Evolutionary conservation across 306 rosid species (phyloP), one percentile per base, ranked within the genome.

Genomic region (Acacia confusa): DNA sequence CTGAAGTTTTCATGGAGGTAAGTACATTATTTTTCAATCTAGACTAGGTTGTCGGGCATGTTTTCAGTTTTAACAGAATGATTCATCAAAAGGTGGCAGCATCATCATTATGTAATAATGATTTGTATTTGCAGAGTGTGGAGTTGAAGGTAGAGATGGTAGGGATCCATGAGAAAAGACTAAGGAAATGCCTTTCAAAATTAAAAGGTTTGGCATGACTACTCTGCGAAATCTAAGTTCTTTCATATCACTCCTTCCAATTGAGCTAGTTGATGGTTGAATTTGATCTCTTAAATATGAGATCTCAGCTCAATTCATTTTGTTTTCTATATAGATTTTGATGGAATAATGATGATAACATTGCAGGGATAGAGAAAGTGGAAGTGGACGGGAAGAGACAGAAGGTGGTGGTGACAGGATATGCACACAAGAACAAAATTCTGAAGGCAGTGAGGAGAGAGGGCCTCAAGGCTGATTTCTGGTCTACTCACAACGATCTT

Each of bases 81-180:
- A 43, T 53, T 53, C 4, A 53, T 64, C 38, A 64, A 75, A 58
- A 60, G 67, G 67, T 0, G 67, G 67, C 67, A 58, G 3, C 67
- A 60, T 22, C 16, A 24, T 27, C 27, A 58, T 22, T 6, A 47
- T 50, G 61, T 20, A n/a, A 57, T 53, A 2, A 57, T 63, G 17
- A 14, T 28, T 14, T 14, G 9, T 63, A 28, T 28, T 73, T 83
- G 82, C 92, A 94, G 98, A 86, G 80, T 34, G 97, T 94, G 45
- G 98, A 92, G 75, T 76, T 94, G 81, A 94, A 94, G 88, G 98
- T 94, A 79, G 97, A 94, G 82, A 94, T 94, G 98, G 97, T 90
- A 4, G 94, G 94, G 74, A 84, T 94, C 82, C 97, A 94, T 41
- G 98, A 94, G 90, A 94, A 86, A 80, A 87, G 97, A 82, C 82